These are phyloP conservation scores for Xylariaceae sp. DNA, from an alignment of 2,329 filamentous ascomycete genomes.

Conservation along the genomic window DNA sequence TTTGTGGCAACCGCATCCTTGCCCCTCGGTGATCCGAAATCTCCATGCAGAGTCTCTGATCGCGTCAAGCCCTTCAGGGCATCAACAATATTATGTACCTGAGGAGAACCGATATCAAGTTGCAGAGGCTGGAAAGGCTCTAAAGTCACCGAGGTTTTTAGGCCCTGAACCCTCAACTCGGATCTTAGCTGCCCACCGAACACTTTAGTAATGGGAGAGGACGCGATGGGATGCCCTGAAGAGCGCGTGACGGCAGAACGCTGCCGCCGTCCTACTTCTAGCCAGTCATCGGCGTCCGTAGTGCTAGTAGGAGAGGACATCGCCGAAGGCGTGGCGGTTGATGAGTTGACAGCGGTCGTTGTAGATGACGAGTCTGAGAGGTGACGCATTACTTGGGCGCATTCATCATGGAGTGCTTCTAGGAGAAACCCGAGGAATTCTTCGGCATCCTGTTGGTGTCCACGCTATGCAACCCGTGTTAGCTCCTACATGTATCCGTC, in stretches of 20 bases:
- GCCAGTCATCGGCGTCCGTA: slow-evolving; percentile 69
- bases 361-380: slow-evolving; percentile 37
- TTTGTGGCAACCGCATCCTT: slow-evolving; percentile 81
- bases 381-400: slow-evolving; percentile 71
- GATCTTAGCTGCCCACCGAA: slow-evolving; percentile 92
- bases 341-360: slow-evolving; percentile 37
- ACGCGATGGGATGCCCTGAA: slow-evolving; percentile 71
- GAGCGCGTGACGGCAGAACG: slow-evolving; percentile 84
- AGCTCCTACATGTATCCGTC: slow-evolving; percentile 10
- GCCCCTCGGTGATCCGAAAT: slow-evolving; percentile 79
- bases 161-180: slow-evolving; percentile 81
- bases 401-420: slow-evolving; percentile 92
- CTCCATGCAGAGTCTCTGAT: slow-evolving; percentile 81
- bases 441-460: slow-evolving; percentile 96
- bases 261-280: slow-evolving; percentile 92
- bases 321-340: slow-evolving; percentile 37
- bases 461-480: slow-evolving; percentile 59
- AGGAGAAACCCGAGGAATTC: slow-evolving; percentile 94
- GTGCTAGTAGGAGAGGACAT: slow-evolving; percentile 49
- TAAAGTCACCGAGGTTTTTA: slow-evolving; percentile 87
- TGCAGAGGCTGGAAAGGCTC: slow-evolving; percentile 95
- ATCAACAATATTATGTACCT: slow-evolving; percentile 89
- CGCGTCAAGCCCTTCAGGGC: slow-evolving; percentile 83
- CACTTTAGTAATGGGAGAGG: slow-evolving; percentile 89
- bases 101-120: slow-evolving; percentile 85